Evolutionary conservation across 2,329 filamentous ascomycete species (phyloP).

Genomic region (Penicillium sp.): DNA sequence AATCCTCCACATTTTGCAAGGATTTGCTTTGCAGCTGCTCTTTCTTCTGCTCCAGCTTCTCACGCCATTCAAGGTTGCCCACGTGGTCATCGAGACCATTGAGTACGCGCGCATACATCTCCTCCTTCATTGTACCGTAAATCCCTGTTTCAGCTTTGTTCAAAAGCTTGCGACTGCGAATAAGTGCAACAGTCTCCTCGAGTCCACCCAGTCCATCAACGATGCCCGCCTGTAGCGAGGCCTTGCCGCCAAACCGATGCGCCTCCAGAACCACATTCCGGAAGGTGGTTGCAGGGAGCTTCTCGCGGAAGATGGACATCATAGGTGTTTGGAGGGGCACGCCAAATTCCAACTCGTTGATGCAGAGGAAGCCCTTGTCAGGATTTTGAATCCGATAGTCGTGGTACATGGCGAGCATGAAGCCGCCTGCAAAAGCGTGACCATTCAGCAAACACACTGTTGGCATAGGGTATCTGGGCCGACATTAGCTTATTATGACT

Average conservation of each 20-base stretch:
- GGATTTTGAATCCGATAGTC: slow-evolving; percentile 79
- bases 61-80: slow-evolving; percentile 44
- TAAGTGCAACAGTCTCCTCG: slow-evolving; percentile 60
- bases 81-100: slow-evolving; percentile 55
- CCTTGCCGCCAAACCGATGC: slow-evolving; percentile 60
- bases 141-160: slow-evolving; percentile 63
- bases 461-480: slow-evolving; percentile 69
- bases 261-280: slow-evolving; percentile 71
- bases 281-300: slow-evolving; percentile 57
- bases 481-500: slow-evolving; percentile 1
- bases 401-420: slow-evolving; percentile 78
- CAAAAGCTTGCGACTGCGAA: slow-evolving; percentile 58
- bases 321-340: slow-evolving; percentile 72
- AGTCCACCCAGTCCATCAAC: slow-evolving; percentile 67
- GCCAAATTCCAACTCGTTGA: slow-evolving; percentile 80
- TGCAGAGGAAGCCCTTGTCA: slow-evolving; percentile 67
- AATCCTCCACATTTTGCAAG: slow-evolving; percentile 50
- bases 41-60: slow-evolving; percentile 52
- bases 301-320: slow-evolving; percentile 70
- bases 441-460: slow-evolving; percentile 77
- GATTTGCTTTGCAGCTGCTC: slow-evolving; percentile 41
- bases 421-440: slow-evolving; percentile 77
- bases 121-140: slow-evolving; percentile 69
- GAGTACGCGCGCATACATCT: slow-evolving; percentile 70
- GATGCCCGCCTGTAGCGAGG: slow-evolving; percentile 65